Percentiles rank a stretch among this genome's conserved stretches.
These are phyloP conservation scores for Populus nigra DNA, from an alignment of 345 rosid species.

Conservation along the genomic window DNA sequence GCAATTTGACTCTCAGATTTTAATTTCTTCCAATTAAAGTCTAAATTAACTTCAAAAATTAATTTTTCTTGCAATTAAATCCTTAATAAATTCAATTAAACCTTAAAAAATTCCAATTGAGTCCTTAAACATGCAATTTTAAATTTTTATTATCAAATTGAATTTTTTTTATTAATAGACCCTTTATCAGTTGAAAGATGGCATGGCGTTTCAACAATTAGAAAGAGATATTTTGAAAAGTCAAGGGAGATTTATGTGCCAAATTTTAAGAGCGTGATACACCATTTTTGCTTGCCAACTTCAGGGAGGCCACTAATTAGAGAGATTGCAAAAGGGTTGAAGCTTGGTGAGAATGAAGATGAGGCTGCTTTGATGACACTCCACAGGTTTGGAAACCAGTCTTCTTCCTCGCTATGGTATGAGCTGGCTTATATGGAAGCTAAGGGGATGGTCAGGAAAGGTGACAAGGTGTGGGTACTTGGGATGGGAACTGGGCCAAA, in stretches of 20 bases:
- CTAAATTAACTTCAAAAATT: too few relatives aligned
- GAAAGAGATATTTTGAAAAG: slow-evolving; percentile 27
- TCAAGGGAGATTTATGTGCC: slow-evolving; percentile 41
- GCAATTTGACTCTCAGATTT: too few relatives aligned
- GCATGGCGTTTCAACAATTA: slow-evolving; percentile 21
- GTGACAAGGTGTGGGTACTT: slow-evolving; percentile 50
- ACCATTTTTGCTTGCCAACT: slow-evolving; percentile 50
- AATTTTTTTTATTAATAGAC: too few relatives aligned
- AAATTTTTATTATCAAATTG: too few relatives aligned
- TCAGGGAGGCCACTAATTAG: slow-evolving; percentile 44
- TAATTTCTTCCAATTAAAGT: too few relatives aligned
- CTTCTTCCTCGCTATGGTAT: slow-evolving; percentile 53
- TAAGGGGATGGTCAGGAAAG: slow-evolving; percentile 44
- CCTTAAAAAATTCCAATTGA: too few relatives aligned
- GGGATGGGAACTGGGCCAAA: slow-evolving; percentile 54
- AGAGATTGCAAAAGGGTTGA: slow-evolving; percentile 46
- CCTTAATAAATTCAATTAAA: too few relatives aligned
- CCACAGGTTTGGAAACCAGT: slow-evolving; percentile 59
- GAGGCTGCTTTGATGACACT: slow-evolving; percentile 55
- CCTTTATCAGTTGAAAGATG: neutral
- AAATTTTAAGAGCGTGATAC: slow-evolving; percentile 38
- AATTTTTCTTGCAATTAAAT: too few relatives aligned
- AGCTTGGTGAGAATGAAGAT: slow-evolving; percentile 33
- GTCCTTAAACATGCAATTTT: too few relatives aligned
- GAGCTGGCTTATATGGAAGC: slow-evolving; percentile 53